phyloP scores from a whole-genome alignment of 768 basidiomycete species.

The Xerocomellus amylosporus region DNA sequence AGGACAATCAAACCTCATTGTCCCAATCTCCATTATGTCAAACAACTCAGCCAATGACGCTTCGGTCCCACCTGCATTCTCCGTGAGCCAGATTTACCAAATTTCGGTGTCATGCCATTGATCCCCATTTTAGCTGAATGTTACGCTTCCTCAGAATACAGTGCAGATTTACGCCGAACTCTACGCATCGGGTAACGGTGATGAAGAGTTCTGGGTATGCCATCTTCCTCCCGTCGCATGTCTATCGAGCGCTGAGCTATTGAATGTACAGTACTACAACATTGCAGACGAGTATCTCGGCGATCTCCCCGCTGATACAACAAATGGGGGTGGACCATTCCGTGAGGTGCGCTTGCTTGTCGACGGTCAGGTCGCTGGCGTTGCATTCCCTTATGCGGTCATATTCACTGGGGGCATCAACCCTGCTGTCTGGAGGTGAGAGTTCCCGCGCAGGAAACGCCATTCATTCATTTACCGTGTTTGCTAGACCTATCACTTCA shows the following conservation, averaged over 20 bases:
- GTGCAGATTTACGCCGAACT: slow-evolving; percentile 68
- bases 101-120: background rate
- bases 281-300: slow-evolving; percentile 56
- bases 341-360: slow-evolving; percentile 62
- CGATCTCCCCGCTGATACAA: slow-evolving; percentile 49
- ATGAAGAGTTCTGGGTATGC: slow-evolving; percentile 77
- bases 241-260: background rate
- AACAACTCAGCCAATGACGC: slow-evolving; percentile 69
- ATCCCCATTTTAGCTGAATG: slow-evolving; percentile 46
- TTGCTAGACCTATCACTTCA: slow-evolving; percentile 62
- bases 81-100: slow-evolving; percentile 39
- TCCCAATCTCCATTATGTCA: slow-evolving; percentile 65
- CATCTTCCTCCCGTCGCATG: background rate
- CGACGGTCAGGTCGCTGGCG: slow-evolving; percentile 53
- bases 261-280: slow-evolving; percentile 58
- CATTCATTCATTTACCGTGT: background rate
- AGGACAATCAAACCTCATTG: slow-evolving; percentile 57
- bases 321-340: slow-evolving; percentile 51
- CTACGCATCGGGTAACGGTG: slow-evolving; percentile 62
- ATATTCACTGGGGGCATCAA: slow-evolving; percentile 77
- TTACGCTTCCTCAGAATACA: slow-evolving; percentile 68
- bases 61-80: slow-evolving; percentile 71
- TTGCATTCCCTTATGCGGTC: slow-evolving; percentile 55
- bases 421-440: slow-evolving; percentile 66
- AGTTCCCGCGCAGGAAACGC: background rate